These are phyloP conservation scores for Phoma sp. DNA, from an alignment of 2,329 filamentous ascomycete genomes.

Conservation along the genomic window DNA sequence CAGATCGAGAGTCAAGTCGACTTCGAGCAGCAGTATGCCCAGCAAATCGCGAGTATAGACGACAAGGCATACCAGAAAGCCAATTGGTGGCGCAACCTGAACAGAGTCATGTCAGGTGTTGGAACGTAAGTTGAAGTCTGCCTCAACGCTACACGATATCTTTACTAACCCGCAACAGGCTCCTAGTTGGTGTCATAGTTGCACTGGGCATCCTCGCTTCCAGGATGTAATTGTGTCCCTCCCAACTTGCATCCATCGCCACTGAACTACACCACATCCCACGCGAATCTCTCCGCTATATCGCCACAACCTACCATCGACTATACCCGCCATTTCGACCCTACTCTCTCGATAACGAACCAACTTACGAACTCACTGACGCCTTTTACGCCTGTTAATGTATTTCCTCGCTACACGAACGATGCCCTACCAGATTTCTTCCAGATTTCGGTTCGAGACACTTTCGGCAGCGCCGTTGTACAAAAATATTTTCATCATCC, in stretches of 20 bases:
- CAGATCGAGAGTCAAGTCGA: constrained; percentile 44
- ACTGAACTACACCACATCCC: constrained; percentile 8
- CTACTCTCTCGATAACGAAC: constrained; percentile 30
- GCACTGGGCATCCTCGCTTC: constrained; percentile 48
- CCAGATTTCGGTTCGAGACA: constrained; percentile 27
- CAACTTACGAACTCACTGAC: constrained; percentile 21
- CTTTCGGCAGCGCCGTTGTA: constrained; percentile 33
- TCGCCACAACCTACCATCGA: constrained; percentile 7
- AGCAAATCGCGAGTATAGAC: constrained; percentile 54
- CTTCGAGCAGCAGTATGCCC: constrained; percentile 55
- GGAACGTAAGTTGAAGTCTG: constrained; percentile 50
- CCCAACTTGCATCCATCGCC: constrained; percentile 7
- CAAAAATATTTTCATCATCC: constrained; percentile 25
- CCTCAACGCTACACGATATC: not conserved
- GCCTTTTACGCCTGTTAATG: constrained; percentile 17
- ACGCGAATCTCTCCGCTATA: constrained; percentile 4
- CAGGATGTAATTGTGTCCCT: constrained; percentile 34
- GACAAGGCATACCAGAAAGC: constrained; percentile 64
- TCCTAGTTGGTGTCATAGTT: constrained; percentile 16
- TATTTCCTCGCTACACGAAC: constrained; percentile 16
- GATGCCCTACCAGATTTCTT: constrained; percentile 27
- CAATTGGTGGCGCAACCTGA: constrained; percentile 70
- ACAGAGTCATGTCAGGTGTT: constrained; percentile 66
- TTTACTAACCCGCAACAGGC: constrained; percentile 12
- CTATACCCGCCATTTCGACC: constrained; percentile 11